Conservation (phyloP, 2,329 filamentous ascomycete genomes). For the Acrodontium crateriforme region DNA sequence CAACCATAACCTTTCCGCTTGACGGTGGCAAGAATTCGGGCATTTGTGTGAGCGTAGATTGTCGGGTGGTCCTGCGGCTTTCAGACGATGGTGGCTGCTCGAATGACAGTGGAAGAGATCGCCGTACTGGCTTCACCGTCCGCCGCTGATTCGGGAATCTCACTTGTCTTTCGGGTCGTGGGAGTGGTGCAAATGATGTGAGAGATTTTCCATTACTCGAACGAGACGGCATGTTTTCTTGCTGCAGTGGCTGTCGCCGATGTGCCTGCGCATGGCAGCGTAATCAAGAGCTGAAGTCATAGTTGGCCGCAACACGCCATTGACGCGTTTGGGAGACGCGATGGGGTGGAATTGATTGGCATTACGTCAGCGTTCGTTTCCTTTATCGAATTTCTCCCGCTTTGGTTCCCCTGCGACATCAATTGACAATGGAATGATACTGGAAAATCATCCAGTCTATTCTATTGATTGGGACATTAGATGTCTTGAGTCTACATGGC, state of each 20-base stretch:
- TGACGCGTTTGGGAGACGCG: not conserved
- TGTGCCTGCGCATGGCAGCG: too few relatives aligned
- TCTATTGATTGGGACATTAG: not conserved
- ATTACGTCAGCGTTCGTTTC: not conserved
- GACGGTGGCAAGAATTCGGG: not conserved
- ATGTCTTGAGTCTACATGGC: not conserved
- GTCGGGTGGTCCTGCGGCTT: not conserved
- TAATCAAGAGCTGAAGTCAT: too few relatives aligned
- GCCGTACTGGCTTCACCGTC: not conserved
- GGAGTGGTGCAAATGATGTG: not conserved
- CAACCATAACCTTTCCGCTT: not conserved
- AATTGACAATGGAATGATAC: not conserved
- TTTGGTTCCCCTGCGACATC: not conserved
- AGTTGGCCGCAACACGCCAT: too few relatives aligned
- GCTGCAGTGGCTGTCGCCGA: too few relatives aligned
- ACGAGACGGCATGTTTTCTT: too few relatives aligned
- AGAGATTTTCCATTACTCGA: too few relatives aligned
- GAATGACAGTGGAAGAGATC: not conserved
- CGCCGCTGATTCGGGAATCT: not conserved
- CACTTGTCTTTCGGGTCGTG: slow-evolving; percentile 1
- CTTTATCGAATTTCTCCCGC: not conserved
- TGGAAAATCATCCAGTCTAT: too few relatives aligned
- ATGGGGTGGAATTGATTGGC: not conserved
- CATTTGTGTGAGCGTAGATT: slow-evolving; percentile 2
- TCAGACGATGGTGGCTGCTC: not conserved